Evolutionary conservation across 306 rosid species (phyloP).

Genomic region (Astragalus membranaceus): DNA sequence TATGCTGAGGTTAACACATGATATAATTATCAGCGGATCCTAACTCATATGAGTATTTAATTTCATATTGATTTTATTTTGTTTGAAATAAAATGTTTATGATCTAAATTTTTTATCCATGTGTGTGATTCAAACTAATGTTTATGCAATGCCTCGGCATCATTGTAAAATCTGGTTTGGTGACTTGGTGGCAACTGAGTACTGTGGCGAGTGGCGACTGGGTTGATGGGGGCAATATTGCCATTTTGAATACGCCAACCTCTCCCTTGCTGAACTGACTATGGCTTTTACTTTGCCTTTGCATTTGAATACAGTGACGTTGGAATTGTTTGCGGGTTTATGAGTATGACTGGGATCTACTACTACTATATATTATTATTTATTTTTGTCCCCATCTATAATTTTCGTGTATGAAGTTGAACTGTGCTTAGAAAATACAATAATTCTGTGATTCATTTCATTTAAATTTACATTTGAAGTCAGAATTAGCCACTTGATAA

Average conservation of each 20-base stretch:
- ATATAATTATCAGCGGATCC: too few relatives aligned
- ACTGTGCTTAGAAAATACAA: neutral
- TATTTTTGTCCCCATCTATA: neutral
- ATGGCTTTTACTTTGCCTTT: constrained; percentile 12
- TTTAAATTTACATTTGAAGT: neutral
- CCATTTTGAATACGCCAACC: constrained; percentile 15
- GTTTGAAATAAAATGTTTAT: too few relatives aligned
- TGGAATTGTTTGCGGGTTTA: neutral
- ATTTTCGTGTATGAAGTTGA: neutral
- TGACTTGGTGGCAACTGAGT: neutral
- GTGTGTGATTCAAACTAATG: too few relatives aligned
- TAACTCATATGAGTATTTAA: too few relatives aligned
- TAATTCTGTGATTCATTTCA: neutral
- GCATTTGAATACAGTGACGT: neutral
- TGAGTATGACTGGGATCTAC: neutral
- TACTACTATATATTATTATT: neutral
- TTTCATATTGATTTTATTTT: too few relatives aligned
- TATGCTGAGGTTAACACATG: too few relatives aligned
- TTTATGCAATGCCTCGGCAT: too few relatives aligned
- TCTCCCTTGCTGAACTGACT: constrained; percentile 16
- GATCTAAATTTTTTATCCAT: too few relatives aligned
- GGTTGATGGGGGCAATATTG: constrained; percentile 18
- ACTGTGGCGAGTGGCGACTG: neutral
- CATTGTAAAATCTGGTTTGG: too few relatives aligned
- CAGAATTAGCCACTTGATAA: neutral